Evolutionary conservation across 2,329 filamentous ascomycete species (phyloP).

Genomic region (Immersiporthe knoxdaviesiana): DNA sequence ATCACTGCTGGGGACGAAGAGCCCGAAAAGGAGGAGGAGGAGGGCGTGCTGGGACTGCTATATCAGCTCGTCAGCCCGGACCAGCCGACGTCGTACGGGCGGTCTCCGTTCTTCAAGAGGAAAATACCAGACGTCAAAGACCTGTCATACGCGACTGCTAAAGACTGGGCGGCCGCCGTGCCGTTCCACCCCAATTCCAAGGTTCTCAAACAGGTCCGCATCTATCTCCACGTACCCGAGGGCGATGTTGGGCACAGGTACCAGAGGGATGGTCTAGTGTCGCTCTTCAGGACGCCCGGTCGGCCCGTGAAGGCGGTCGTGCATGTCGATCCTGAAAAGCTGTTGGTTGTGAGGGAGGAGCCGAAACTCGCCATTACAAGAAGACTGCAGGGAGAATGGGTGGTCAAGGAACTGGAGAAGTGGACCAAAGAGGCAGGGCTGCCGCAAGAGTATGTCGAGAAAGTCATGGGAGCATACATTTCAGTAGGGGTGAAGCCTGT

Average conservation of each 20-base stretch:
- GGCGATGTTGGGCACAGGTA: conserved; percentile 3
- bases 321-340: conserved; percentile 10
- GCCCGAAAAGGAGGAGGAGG: no score
- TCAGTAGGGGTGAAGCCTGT: background rate
- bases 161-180: conserved; percentile 2
- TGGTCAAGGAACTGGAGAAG: conserved; percentile 7
- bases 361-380: background rate
- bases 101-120: background rate
- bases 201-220: conserved; percentile 3
- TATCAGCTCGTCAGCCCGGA: background rate
- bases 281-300: background rate
- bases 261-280: background rate
- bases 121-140: background rate
- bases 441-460: conserved; percentile 6
- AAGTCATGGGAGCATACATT: background rate
- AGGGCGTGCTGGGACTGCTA: background rate
- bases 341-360: background rate
- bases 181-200: conserved; percentile 7
- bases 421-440: conserved; percentile 1
- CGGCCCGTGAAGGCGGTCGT: conserved; percentile 4
- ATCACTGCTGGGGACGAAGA: no score
- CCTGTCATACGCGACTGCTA: background rate
- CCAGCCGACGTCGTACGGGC: background rate
- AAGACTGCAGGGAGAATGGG: conserved; percentile 1
- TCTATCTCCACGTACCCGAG: conserved; percentile 8